Percentiles rank a stretch among this genome's conserved stretches.
These are phyloP conservation scores for Yarrowia porcina DNA, from an alignment of 805 yeast genomes.

Conservation along the genomic window DNA sequence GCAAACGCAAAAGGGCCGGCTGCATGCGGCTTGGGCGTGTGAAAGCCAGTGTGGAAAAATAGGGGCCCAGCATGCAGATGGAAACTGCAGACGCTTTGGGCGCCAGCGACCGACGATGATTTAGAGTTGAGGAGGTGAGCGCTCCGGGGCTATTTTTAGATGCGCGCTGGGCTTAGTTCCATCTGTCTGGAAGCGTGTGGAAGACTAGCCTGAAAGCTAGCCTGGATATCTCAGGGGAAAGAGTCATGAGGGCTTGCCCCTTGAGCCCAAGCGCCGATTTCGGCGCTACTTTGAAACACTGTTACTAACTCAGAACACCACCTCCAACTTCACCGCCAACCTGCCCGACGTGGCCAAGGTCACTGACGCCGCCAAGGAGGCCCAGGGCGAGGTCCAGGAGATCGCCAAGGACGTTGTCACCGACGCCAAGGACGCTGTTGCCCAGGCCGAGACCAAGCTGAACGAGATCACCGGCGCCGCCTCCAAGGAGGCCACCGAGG, in stretches of 20 bases:
- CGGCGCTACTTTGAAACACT: too few species aligned
- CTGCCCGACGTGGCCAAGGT: conserved; percentile 3
- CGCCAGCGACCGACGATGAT: conserved; percentile 5
- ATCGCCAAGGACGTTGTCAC: conserved; percentile 24
- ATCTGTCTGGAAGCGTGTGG: conserved; percentile 5
- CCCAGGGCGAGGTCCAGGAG: conserved; percentile 25
- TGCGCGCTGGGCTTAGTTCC: background rate
- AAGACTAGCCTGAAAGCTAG: background rate
- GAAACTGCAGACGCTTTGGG: background rate
- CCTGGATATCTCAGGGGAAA: background rate
- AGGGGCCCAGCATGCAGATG: conserved; percentile 1
- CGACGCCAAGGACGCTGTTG: conserved; percentile 25
- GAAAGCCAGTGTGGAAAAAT: background rate
- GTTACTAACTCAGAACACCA: conserved; percentile 22
- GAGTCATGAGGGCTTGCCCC: too few species aligned
- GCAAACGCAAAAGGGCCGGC: background rate
- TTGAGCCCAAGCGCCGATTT: too few species aligned
- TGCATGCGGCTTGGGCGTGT: conserved; percentile 1
- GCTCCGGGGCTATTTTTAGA: background rate
- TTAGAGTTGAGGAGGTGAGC: background rate
- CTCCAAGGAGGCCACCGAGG: conserved; percentile 22
- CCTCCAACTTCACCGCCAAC: conserved; percentile 16
- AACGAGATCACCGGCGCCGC: conserved; percentile 15
- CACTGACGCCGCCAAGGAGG: conserved; percentile 23
- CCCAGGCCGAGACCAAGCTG: conserved; percentile 26